Conservation (phyloP, 768 basidiomycete genomes). For the Solioccasus polychromus region DNA sequence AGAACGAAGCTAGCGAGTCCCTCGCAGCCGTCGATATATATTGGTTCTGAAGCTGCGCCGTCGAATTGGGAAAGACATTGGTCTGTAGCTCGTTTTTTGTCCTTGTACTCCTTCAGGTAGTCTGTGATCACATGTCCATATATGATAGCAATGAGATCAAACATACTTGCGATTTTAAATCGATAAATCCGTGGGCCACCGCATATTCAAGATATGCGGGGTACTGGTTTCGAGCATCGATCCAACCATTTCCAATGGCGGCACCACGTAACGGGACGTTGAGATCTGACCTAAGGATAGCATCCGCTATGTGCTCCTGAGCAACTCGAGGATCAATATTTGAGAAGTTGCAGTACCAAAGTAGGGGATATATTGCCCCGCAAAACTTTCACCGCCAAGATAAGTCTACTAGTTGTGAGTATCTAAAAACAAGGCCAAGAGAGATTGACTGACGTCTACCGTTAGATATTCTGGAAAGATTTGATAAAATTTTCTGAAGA, state of each 20-base stretch:
- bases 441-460: slow-evolving; percentile 66
- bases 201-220: slow-evolving; percentile 88
- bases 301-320: slow-evolving; percentile 57
- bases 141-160: not conserved
- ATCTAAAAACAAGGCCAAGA: not conserved
- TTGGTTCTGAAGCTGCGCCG: slow-evolving; percentile 47
- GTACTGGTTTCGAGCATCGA: slow-evolving; percentile 86
- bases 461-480: slow-evolving; percentile 86
- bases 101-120: slow-evolving; percentile 53
- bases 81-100: slow-evolving; percentile 54
- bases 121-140: slow-evolving; percentile 1
- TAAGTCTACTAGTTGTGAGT: slow-evolving; percentile 67
- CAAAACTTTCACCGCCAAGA: slow-evolving; percentile 93
- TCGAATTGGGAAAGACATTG: slow-evolving; percentile 51
- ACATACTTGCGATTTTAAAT: slow-evolving; percentile 64
- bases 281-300: slow-evolving; percentile 61
- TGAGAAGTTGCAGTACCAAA: slow-evolving; percentile 58
- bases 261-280: slow-evolving; percentile 66
- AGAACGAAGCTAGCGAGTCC: slow-evolving; percentile 48
- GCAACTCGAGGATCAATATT: not conserved
- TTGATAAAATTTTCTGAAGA: slow-evolving; percentile 82
- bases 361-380: slow-evolving; percentile 97
- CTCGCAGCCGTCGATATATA: slow-evolving; percentile 58
- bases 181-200: slow-evolving; percentile 73
- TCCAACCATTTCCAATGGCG: slow-evolving; percentile 99